These are phyloP conservation scores for Trichomonas vaginalis DNA, from an alignment of 208 protist species.

Conservation along the genomic window DNA sequence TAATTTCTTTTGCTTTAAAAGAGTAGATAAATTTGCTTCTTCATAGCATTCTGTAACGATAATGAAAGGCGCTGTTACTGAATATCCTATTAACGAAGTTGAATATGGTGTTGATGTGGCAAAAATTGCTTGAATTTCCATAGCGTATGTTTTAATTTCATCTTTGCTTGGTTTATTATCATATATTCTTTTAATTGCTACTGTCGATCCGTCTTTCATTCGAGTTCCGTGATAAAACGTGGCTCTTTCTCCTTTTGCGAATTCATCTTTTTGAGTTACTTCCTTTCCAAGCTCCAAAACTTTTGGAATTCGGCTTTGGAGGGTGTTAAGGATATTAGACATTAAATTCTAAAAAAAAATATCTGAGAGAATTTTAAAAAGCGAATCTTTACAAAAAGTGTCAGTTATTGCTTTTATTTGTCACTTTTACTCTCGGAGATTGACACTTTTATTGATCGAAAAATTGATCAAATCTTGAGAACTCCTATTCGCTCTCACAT, in stretches of 20 bases:
- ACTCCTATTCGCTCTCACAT: too few relatives aligned
- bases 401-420: too few relatives aligned
- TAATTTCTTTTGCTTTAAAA: neutral
- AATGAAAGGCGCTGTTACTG: neutral
- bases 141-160: neutral
- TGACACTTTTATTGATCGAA: too few relatives aligned
- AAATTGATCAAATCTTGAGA: too few relatives aligned
- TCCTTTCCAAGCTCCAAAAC: neutral
- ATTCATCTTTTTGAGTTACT: neutral
- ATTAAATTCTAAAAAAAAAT: too few relatives aligned
- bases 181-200: neutral
- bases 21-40: neutral
- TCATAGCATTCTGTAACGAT: neutral
- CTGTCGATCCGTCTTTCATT: neutral
- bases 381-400: neutral
- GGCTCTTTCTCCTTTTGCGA: neutral
- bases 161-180: neutral
- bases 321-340: neutral
- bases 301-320: neutral
- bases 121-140: neutral
- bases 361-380: neutral
- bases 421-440: too few relatives aligned
- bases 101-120: neutral
- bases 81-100: neutral
- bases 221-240: neutral